Percentiles rank a stretch among this genome's conserved stretches.
phyloP scores from a whole-genome alignment of 768 basidiomycete genomes.

The Serendipita sp. region DNA sequence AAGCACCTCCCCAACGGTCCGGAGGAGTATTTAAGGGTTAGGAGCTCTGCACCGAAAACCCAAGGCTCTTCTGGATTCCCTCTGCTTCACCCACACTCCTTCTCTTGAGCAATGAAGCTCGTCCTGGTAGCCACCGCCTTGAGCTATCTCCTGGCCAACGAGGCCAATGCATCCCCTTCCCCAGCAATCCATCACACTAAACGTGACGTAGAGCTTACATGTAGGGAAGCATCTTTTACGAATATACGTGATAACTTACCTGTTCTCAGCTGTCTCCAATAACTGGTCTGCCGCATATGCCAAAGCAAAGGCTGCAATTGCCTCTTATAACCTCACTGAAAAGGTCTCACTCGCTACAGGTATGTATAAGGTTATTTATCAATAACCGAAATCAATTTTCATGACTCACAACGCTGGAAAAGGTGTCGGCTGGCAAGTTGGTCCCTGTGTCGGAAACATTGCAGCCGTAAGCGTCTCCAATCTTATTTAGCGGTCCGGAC shows the following conservation, averaged over 20 bases:
- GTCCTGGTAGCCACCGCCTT: not conserved
- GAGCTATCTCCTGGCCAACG: not conserved
- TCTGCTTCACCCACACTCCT: not conserved
- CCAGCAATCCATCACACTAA: not conserved
- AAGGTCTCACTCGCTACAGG: not conserved
- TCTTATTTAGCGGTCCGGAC: not conserved
- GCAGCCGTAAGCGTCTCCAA: not conserved
- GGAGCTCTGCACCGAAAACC: too few species aligned
- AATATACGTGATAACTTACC: not conserved
- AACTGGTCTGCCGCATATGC: not conserved
- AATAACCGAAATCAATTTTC: not conserved
- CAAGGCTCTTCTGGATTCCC: too few species aligned
- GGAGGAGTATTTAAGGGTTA: too few species aligned
- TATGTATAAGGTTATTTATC: not conserved
- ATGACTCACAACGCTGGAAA: not conserved
- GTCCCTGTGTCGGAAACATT: not conserved
- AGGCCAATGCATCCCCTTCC: not conserved
- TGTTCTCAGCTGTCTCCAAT: not conserved
- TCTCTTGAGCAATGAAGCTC: not conserved
- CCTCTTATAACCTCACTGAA: not conserved
- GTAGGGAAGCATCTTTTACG: not conserved
- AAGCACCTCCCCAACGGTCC: too few species aligned
- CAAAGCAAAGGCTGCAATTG: not conserved
- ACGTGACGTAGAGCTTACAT: not conserved
- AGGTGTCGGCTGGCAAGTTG: slow-evolving; percentile 3